Evolutionary conservation across 129 eudicot species (phyloP).

Genomic region (Chrysanthemum seticuspe): DNA sequence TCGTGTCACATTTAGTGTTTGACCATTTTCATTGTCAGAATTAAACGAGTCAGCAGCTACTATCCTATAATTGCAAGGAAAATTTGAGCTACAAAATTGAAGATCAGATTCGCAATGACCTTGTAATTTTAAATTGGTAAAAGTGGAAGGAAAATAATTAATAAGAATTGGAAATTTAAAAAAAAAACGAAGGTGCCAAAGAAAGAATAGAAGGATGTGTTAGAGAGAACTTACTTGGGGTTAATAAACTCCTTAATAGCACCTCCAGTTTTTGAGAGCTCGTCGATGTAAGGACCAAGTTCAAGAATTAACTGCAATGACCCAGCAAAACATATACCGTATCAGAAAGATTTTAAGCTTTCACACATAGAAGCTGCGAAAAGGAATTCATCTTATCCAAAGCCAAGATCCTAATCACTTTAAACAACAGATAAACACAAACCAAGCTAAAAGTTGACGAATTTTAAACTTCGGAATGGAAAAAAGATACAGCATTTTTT

Average conservation of each 20-base stretch:
- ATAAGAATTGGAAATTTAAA: too few relatives aligned
- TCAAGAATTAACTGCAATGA: constrained; percentile 78
- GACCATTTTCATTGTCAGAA: too few relatives aligned
- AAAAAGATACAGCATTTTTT: neutral
- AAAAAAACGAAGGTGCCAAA: too few relatives aligned
- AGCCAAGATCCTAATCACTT: neutral
- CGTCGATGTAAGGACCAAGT: constrained; percentile 82
- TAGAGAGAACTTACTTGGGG: constrained; percentile 61
- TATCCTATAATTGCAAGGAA: too few relatives aligned
- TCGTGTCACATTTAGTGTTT: too few relatives aligned
- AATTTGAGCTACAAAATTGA: too few relatives aligned
- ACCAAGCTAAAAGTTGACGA: neutral
- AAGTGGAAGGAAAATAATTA: neutral
- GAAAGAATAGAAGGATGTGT: neutral
- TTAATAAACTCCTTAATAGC: constrained; percentile 91
- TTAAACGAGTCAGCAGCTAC: too few relatives aligned
- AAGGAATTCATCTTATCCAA: neutral
- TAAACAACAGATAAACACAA: too few relatives aligned
- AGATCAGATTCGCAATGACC: too few relatives aligned
- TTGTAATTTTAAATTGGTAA: neutral
- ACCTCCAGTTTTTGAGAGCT: constrained; percentile 90
- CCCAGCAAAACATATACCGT: neutral
- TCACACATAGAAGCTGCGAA: too few relatives aligned
- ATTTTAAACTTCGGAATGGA: neutral
- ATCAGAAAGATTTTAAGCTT: neutral